Percentiles rank a stretch among this genome's conserved stretches.
Evolutionary conservation across 305 asterid species (phyloP).

Genomic region (Solanum hybrid): DNA sequence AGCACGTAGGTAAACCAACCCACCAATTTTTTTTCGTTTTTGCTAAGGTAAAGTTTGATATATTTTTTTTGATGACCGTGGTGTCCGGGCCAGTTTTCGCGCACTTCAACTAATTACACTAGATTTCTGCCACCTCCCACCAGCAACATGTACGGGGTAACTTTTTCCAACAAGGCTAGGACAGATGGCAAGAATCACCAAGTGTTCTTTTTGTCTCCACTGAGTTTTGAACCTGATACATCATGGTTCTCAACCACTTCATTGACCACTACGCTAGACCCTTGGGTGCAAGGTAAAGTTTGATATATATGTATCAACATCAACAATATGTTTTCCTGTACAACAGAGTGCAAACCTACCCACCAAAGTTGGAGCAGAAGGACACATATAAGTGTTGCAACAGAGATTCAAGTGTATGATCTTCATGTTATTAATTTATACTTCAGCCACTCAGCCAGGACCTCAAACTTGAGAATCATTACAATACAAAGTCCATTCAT

Average conservation of each 20-base stretch:
- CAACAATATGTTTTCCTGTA: not conserved
- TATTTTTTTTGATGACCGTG: no score
- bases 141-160: not conserved
- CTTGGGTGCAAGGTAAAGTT: not conserved
- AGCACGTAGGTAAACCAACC: not conserved
- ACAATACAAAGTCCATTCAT: not conserved
- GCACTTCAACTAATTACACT: not conserved
- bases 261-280: not conserved
- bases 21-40: not conserved
- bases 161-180: not conserved
- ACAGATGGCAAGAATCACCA: not conserved
- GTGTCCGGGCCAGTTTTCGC: not conserved
- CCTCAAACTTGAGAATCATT: not conserved
- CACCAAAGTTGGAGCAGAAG: not conserved
- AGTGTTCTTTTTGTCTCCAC: not conserved
- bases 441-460: not conserved
- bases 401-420: not conserved
- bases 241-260: not conserved
- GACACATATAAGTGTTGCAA: not conserved
- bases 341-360: not conserved
- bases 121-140: not conserved
- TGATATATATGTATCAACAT: not conserved
- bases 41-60: not conserved
- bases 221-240: not conserved
- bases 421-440: not conserved